Evolutionary conservation across 768 basidiomycete genomes (phyloP).

Genomic region (Clathrus columnatus): DNA sequence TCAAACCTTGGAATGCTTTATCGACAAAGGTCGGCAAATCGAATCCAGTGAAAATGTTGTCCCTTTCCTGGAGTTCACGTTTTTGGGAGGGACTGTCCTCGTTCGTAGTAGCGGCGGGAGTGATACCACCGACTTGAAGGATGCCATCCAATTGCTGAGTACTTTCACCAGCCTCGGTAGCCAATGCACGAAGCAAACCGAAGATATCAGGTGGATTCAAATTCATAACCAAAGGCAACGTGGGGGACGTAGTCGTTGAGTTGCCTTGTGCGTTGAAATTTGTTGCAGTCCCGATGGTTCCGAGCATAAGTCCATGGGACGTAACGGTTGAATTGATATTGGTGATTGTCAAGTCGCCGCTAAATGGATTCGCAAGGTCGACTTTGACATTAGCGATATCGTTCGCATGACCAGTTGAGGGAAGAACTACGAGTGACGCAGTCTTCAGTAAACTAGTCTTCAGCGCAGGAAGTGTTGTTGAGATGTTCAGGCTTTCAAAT

Average conservation of each 20-base stretch:
- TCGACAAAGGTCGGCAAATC: constrained; percentile 54
- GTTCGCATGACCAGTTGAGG: constrained; percentile 46
- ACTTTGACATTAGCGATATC: constrained; percentile 59
- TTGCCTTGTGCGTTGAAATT: constrained; percentile 47
- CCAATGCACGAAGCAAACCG: constrained; percentile 58
- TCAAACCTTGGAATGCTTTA: constrained; percentile 54
- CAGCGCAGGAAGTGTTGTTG: constrained; percentile 50
- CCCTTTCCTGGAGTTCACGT: constrained; percentile 25
- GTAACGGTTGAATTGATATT: constrained; percentile 51
- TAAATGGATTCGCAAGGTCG: constrained; percentile 59
- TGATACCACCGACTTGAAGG: constrained; percentile 56
- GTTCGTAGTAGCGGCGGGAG: constrained; percentile 34
- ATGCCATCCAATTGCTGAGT: constrained; percentile 58
- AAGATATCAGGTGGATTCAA: constrained; percentile 61
- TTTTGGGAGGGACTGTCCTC: constrained; percentile 26
- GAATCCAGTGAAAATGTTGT: constrained; percentile 51
- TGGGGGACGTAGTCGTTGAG: constrained; percentile 46
- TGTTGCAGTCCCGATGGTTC: constrained; percentile 45
- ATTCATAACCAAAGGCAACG: constrained; percentile 54
- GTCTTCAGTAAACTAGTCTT: constrained; percentile 45
- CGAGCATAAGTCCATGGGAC: constrained; percentile 52
- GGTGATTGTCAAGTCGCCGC: constrained; percentile 47
- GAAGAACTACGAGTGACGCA: constrained; percentile 53
- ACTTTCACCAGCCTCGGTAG: constrained; percentile 52
- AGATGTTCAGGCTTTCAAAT: constrained; percentile 50